phyloP scores from a whole-genome alignment of 2,329 filamentous ascomycete species.

The Epichloe coenophiala region DNA sequence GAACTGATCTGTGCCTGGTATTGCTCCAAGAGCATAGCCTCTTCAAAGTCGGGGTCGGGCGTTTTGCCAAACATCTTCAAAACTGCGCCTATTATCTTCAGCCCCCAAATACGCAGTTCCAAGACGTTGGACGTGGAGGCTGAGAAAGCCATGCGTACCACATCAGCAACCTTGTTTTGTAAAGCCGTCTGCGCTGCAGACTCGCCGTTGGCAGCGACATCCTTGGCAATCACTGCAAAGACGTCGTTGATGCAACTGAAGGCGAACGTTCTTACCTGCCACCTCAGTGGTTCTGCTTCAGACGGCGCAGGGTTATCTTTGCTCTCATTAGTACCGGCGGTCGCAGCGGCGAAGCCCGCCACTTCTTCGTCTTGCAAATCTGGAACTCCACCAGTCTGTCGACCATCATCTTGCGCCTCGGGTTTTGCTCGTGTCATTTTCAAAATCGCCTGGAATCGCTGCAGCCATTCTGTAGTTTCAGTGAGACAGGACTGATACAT shows the following conservation, averaged over 20 bases:
- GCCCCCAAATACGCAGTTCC: slow-evolving; percentile 75
- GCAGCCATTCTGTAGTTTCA: slow-evolving; percentile 75
- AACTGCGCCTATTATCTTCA: slow-evolving; percentile 88
- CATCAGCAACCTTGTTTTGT: slow-evolving; percentile 75
- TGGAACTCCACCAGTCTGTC: slow-evolving; percentile 38
- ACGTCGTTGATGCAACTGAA: slow-evolving; percentile 81
- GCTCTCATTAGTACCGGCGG: slow-evolving; percentile 43
- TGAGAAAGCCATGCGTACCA: slow-evolving; percentile 93
- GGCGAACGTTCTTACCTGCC: slow-evolving; percentile 91
- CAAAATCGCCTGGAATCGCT: slow-evolving; percentile 75
- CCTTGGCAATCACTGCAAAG: slow-evolving; percentile 64
- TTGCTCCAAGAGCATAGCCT: slow-evolving; percentile 89
- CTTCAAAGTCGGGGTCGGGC: slow-evolving; percentile 93
- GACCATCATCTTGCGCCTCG: slow-evolving; percentile 34
- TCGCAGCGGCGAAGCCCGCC: slow-evolving; percentile 78
- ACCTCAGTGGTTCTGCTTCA: slow-evolving; percentile 78
- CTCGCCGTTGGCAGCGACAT: slow-evolving; percentile 64
- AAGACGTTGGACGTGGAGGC: slow-evolving; percentile 89
- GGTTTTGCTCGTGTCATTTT: slow-evolving; percentile 69
- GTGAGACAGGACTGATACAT: slow-evolving; percentile 73
- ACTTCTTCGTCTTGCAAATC: slow-evolving; percentile 94
- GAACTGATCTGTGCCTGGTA: slow-evolving; percentile 98
- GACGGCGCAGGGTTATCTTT: slow-evolving; percentile 31
- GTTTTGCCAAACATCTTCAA: slow-evolving; percentile 93
- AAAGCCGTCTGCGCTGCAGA: slow-evolving; percentile 66